These are phyloP conservation scores for Setaria viridis DNA, from an alignment of 202 grass and related monocot species.

Conservation along the genomic window DNA sequence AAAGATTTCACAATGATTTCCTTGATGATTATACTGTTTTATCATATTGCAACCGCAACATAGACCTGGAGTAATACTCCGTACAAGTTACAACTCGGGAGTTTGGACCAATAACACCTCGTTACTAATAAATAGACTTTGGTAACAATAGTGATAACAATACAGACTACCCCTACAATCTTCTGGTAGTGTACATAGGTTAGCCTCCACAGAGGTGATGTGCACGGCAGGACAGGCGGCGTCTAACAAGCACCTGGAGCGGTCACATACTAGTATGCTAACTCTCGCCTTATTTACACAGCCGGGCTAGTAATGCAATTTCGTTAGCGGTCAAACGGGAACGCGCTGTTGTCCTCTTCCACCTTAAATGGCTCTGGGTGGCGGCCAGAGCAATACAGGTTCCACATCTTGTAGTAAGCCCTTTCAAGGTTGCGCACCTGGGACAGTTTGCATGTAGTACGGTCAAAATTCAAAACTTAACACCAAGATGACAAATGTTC, in stretches of 20 bases:
- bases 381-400: slow-evolving; percentile 58
- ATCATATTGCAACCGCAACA: not conserved
- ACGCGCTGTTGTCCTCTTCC: slow-evolving; percentile 65
- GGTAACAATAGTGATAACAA: slow-evolving; percentile 26
- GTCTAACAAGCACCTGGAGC: slow-evolving; percentile 42
- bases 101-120: not conserved
- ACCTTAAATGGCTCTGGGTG: slow-evolving; percentile 79
- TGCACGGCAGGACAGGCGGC: slow-evolving; percentile 31
- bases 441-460: slow-evolving; percentile 9
- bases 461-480: not conserved
- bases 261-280: slow-evolving; percentile 39
- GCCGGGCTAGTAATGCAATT: slow-evolving; percentile 43
- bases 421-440: slow-evolving; percentile 85
- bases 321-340: slow-evolving; percentile 54
- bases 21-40: not conserved
- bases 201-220: slow-evolving; percentile 36
- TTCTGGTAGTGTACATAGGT: slow-evolving; percentile 28
- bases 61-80: not conserved
- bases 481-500: not conserved
- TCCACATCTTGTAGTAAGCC: slow-evolving; percentile 94
- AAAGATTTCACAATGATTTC: not conserved
- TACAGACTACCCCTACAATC: slow-evolving; percentile 19
- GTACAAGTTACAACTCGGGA: not conserved
- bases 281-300: slow-evolving; percentile 77
- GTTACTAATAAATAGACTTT: not conserved